phyloP scores from a whole-genome alignment of 1,139 yeast genomes.

The Cylindricascospora bacillispora region DNA sequence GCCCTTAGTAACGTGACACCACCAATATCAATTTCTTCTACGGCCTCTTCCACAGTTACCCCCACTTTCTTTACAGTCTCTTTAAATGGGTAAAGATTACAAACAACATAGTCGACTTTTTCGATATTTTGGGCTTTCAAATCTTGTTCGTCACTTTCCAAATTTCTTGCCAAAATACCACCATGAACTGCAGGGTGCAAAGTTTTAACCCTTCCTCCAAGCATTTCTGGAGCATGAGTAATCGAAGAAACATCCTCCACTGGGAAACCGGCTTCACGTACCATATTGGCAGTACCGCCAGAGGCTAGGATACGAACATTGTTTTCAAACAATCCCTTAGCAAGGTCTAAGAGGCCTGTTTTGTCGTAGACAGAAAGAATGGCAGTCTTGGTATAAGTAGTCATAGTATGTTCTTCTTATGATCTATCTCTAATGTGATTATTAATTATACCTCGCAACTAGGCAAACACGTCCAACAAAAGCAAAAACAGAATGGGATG shows the following conservation, averaged over 20 bases:
- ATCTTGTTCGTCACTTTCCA: conserved; percentile 82
- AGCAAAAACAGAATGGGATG: too few relatives aligned
- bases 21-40: conserved; percentile 96
- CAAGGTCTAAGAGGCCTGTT: conserved; percentile 89
- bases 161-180: conserved; percentile 90
- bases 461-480: too few relatives aligned
- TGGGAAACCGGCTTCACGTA: conserved; percentile 95
- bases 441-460: too few relatives aligned
- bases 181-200: conserved; percentile 98
- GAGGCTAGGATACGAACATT: conserved; percentile 88
- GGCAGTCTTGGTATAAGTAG: conserved; percentile 59
- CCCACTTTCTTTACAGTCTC: conserved; percentile 93
- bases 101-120: conserved; percentile 91
- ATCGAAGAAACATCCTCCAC: conserved; percentile 91
- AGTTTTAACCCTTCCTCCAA: conserved; percentile 96
- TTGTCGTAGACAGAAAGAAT: conserved; percentile 94
- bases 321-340: conserved; percentile 83
- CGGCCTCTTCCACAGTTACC: conserved; percentile 94
- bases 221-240: conserved; percentile 98
- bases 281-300: conserved; percentile 91
- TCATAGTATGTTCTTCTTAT: too few relatives aligned
- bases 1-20: conserved; percentile 96
- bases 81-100: conserved; percentile 96
- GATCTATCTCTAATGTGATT: too few relatives aligned
- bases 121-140: conserved; percentile 79